Evolutionary conservation across 2,329 filamentous ascomycete genomes (phyloP), one percentile per base, ranked within the genome.

Genomic region (Rasamsonia emersonii): DNA sequence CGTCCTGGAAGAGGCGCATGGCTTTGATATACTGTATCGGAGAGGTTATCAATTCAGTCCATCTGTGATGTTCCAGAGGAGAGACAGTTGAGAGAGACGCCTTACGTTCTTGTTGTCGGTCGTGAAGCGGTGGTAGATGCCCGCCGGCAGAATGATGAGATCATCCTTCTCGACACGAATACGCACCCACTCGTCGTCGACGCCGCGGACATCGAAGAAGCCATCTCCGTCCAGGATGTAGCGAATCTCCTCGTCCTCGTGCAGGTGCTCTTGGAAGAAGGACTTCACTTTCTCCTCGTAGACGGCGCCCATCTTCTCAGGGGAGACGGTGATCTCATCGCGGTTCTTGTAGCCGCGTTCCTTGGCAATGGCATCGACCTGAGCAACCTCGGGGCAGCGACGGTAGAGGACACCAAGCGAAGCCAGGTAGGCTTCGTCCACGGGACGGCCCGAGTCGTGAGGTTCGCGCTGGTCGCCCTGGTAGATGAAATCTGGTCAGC

Each of bases 211-310:
- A 61, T 98, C 91, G 55, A 98, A 98, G 59, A 82, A 98, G 0
- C 91, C 91, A 34, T 75, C 73, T 0, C 91, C 91, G 39, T 81
- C 88, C 18, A 86, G 70, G 45, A 98, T 88, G 53, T 95, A 98
- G 28, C 91, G 72, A 45, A 98, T 98, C 71, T 98, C 91, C 65
- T 98, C 91, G 47, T 98, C 91, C 66, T 98, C 91, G 56, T 98
- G 91, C 49, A 98, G 61, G 59, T 98, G 91, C 70, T 98, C 91
- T 49, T 82, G 59, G 67, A 96, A 98, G 68, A 98, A 98, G 45
- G 64, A 76, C 66, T 86, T 88, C 41, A 98, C 86, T 62, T 96
- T 96, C 42, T 82, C 75, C 62, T 98, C 89, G 65, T 96, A 98
- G 26, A 77, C 64, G 23, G 75, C 82, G 35, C 86, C 86, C 80